Base-by-base conservation (phyloP, 1,284 basidiomycete genomes). In the Apiotrichum domesticum region DNA sequence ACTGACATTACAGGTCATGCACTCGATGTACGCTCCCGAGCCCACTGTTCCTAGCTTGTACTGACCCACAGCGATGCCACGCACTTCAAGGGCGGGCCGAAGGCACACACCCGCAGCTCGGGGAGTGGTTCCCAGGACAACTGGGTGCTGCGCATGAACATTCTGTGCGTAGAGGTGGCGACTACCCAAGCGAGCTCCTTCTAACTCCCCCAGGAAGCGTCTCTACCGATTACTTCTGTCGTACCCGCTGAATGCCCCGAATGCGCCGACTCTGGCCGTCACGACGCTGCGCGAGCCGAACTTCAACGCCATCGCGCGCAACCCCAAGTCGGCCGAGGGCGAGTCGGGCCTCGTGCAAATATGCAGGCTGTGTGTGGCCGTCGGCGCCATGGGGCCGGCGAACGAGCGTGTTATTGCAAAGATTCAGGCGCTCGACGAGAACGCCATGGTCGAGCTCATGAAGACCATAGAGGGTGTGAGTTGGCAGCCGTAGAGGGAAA, bases 141-240 rank as follows among this genome's bases (percentile, higher is more conserved):
- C 58, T 75, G 73, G 73, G 70, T 75, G 1, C 57, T 74, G 11
- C 66, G 65, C 14, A 71, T 69, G 65, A 75, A 75, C 51, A 66
- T 67, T 5, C 48, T 75, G 73, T 72, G 43, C 45, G 72, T 33
- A 21, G 21, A 21, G 21, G 21, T 21, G 21, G 21, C 21, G 21
- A 21, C 21, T 21, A 21, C 21, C 21, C 21, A 21, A 21, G 21
- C 21, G 21, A 21, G 21, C 21, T 21, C 21, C 6, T 15, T 34
- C 34, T 40, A 11, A 39, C 15, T 11, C 41, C 13, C 8, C 3
- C 56, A 75, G 73, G 11, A 75, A 75, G 66, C 69, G 73, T 3
- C 59, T 74, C 8, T 68, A 75, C 52, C 69, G 73, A 8, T 62
- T 75, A 1, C 60, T 75, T 5, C 65, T 74, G 1, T 71, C 71